Conservation (phyloP, 2,329 filamentous ascomycete genomes). For the Mycosphaerella sp. region DNA sequence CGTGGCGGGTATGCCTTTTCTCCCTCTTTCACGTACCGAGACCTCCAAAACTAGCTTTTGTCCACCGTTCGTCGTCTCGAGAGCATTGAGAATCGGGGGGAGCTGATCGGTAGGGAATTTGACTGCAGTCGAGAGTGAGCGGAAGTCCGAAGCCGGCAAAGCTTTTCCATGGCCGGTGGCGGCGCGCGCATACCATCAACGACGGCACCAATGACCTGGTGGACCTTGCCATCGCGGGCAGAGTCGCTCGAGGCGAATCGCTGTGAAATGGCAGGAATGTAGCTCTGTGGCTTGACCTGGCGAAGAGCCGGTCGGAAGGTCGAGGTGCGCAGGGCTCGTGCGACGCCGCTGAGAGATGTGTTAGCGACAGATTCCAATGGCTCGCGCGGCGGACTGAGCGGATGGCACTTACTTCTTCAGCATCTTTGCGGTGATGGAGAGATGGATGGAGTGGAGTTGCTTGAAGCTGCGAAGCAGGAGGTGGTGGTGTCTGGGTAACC, state of each 20-base stretch:
- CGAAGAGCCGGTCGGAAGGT: constrained; percentile 52
- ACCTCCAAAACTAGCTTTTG: constrained; percentile 96
- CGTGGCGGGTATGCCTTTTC: constrained; percentile 13
- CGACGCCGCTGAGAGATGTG: constrained; percentile 52
- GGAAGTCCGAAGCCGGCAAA: constrained; percentile 18
- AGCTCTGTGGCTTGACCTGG: constrained; percentile 50
- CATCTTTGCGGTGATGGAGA: constrained; percentile 57
- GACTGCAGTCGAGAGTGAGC: constrained; percentile 52
- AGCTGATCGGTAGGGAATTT: constrained; percentile 95
- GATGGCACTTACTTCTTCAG: constrained; percentile 66
- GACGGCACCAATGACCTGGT: constrained; percentile 95
- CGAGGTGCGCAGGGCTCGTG: constrained; percentile 58
- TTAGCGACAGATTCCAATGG: constrained; percentile 32
- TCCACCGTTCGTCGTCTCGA: constrained; percentile 84
- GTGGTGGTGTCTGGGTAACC: not conserved
- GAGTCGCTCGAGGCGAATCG: constrained; percentile 58
- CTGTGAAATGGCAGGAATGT: constrained; percentile 53
- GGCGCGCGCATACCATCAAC: constrained; percentile 73
- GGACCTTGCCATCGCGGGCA: constrained; percentile 56
- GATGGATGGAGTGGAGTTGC: constrained; percentile 12
- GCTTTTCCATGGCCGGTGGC: constrained; percentile 17
- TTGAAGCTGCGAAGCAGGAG: not conserved
- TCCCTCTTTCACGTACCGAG: constrained; percentile 59
- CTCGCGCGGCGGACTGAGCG: constrained; percentile 28
- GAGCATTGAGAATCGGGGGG: constrained; percentile 93